Percentiles rank a stretch among this genome's conserved stretches.
phyloP scores from a whole-genome alignment of 352 stramenopile genomes.

The Globisporangium irregulare region DNA sequence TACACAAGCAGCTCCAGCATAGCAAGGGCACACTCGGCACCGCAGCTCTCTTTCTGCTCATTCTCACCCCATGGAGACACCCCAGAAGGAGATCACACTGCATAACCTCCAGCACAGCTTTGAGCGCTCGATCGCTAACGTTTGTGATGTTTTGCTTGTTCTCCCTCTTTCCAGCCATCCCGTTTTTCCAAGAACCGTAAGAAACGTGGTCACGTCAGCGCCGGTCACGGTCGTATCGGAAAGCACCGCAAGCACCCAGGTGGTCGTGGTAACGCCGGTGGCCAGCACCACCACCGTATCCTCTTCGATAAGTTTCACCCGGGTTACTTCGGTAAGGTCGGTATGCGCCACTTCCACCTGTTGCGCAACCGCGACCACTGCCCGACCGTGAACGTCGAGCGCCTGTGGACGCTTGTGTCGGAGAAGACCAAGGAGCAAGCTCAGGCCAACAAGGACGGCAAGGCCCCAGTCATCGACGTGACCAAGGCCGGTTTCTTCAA shows the following conservation, averaged over 20 bases:
- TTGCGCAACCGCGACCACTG: constrained; percentile 96
- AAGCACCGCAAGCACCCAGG: constrained; percentile 99
- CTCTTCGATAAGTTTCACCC: constrained; percentile 99
- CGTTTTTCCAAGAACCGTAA: constrained; percentile 98
- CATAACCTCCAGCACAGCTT: not conserved
- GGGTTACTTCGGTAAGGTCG: constrained; percentile 99
- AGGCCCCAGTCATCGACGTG: constrained; percentile 99
- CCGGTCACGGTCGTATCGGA: constrained; percentile 99
- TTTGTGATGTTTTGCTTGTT: not conserved
- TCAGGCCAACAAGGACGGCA: constrained; percentile 93
- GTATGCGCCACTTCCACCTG: constrained; percentile 99
- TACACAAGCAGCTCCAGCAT: not conserved
- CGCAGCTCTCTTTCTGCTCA: not conserved
- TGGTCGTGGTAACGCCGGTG: constrained; percentile 99
- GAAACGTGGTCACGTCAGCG: constrained; percentile 99
- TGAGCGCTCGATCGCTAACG: constrained; percentile 6
- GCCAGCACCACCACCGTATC: constrained; percentile 99
- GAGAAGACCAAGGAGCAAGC: constrained; percentile 97
- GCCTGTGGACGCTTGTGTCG: constrained; percentile 98
- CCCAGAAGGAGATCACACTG: not conserved
- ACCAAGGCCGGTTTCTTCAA: constrained; percentile 98
- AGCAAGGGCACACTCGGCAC: not conserved
- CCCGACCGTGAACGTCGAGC: constrained; percentile 99
- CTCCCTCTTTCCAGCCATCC: constrained; percentile 45
- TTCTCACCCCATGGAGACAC: not conserved